Conservation (phyloP, 2,329 filamentous ascomycete species). For the Aspergillus transmontanensis region DNA sequence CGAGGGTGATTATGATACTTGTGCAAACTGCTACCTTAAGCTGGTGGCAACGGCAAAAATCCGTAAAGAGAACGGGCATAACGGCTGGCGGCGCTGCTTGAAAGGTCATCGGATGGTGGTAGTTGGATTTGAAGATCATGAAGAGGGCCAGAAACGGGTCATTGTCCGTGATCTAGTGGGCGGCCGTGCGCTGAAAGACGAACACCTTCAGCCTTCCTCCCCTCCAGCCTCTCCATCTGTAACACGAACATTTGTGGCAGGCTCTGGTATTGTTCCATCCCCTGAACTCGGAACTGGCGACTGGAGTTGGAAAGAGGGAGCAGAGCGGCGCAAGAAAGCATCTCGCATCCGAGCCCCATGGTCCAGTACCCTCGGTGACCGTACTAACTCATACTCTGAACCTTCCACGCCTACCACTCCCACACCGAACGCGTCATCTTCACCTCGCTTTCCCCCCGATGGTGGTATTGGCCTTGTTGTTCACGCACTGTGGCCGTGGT, state of each 20-base stretch:
- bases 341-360: conserved; percentile 31
- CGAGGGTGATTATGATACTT: conserved; percentile 85
- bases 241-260: background rate
- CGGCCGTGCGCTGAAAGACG: conserved; percentile 68
- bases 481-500: conserved; percentile 75
- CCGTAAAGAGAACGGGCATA: conserved; percentile 71
- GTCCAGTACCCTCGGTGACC: conserved; percentile 11
- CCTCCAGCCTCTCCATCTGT: conserved; percentile 12
- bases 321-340: conserved; percentile 41
- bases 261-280: conserved; percentile 23
- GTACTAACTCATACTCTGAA: conserved; percentile 7
- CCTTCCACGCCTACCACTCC: conserved; percentile 62
- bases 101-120: conserved; percentile 82
- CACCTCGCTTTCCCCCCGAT: conserved; percentile 67
- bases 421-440: conserved; percentile 3
- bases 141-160: conserved; percentile 67
- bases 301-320: conserved; percentile 48
- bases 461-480: conserved; percentile 70
- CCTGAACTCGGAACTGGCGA: conserved; percentile 35
- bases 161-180: conserved; percentile 76
- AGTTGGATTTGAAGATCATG: conserved; percentile 71
- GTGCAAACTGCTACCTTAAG: conserved; percentile 72
- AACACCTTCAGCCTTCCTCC: conserved; percentile 44
- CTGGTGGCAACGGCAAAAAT: conserved; percentile 67
- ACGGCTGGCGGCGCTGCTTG: conserved; percentile 82